A percentile compares a stretch with the other conserved stretches of the same genome.
Evolutionary conservation across 257 asterid genomes (phyloP).

Genomic region (Lithospermum erythrorhizon): DNA sequence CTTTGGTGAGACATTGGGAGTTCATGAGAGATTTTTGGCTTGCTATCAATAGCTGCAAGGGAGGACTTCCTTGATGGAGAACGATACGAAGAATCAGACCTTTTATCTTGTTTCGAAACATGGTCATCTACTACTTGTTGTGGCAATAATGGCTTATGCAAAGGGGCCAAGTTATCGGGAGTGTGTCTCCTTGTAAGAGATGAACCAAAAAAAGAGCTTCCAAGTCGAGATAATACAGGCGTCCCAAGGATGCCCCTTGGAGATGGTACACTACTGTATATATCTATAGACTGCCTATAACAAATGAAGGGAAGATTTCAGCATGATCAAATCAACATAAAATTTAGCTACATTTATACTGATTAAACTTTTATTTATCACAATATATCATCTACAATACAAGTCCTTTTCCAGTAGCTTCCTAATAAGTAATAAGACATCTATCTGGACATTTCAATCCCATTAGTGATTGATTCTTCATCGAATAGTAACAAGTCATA

Average conservation of each 20-base stretch:
- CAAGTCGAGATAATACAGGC: constrained; percentile 38
- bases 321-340: constrained; percentile 3
- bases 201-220: constrained; percentile 71
- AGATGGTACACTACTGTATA: too few relatives aligned
- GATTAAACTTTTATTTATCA: too few relatives aligned
- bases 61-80: too few relatives aligned
- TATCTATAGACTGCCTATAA: constrained; percentile 80
- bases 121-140: constrained; percentile 29
- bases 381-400: too few relatives aligned
- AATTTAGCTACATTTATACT: too few relatives aligned
- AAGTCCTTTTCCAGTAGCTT: too few relatives aligned
- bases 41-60: too few relatives aligned
- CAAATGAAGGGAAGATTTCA: constrained; percentile 9
- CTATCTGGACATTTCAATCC: too few relatives aligned
- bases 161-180: constrained; percentile 60
- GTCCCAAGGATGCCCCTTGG: constrained; percentile 33
- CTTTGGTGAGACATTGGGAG: constrained; percentile 44
- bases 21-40: constrained; percentile 36
- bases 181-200: constrained; percentile 63
- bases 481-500: too few relatives aligned
- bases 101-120: constrained; percentile 37
- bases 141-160: constrained; percentile 58
- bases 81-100: constrained; percentile 31
- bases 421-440: too few relatives aligned
- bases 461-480: too few relatives aligned